A percentile compares a stretch with the other conserved stretches of the same genome.
These are phyloP conservation scores for Zanthoxylum bungeanum DNA, from an alignment of 345 rosid species.

Conservation along the genomic window DNA sequence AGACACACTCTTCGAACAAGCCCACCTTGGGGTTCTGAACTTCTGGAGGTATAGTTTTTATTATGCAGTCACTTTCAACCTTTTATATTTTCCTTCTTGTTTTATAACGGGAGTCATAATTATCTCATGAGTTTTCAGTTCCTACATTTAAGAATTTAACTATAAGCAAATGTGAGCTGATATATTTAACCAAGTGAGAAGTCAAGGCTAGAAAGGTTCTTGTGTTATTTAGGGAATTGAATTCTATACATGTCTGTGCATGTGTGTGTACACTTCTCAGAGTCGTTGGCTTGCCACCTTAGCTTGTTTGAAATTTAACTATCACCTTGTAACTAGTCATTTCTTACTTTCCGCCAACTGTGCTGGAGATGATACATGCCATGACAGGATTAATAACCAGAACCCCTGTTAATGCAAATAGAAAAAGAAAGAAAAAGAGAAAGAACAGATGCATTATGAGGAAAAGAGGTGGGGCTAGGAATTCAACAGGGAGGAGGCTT, in stretches of 20 bases:
- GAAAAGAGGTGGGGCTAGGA: background rate
- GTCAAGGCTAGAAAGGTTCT: background rate
- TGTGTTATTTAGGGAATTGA: background rate
- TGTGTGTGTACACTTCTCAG: background rate
- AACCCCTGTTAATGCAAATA: background rate
- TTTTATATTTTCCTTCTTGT: background rate
- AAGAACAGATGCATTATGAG: background rate
- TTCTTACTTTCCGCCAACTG: background rate
- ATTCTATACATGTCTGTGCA: background rate
- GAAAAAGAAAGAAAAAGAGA: too few relatives aligned
- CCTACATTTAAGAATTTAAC: background rate
- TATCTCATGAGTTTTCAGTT: conserved; percentile 5
- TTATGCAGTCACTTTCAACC: conserved; percentile 5
- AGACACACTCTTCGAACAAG: conserved; percentile 92
- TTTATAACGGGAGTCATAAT: background rate
- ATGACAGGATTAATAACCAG: background rate
- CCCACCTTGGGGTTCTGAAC: conserved; percentile 99
- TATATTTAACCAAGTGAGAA: background rate
- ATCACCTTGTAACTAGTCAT: background rate
- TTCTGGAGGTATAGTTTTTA: conserved; percentile 70
- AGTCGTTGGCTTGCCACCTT: background rate
- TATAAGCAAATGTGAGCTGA: background rate
- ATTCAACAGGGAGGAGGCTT: background rate
- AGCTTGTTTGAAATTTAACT: background rate
- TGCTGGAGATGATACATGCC: background rate